Evolutionary conservation across 2,329 filamentous ascomycete species (phyloP), one percentile per base, ranked within the genome.

Genomic region (Fusarium sp.): DNA sequence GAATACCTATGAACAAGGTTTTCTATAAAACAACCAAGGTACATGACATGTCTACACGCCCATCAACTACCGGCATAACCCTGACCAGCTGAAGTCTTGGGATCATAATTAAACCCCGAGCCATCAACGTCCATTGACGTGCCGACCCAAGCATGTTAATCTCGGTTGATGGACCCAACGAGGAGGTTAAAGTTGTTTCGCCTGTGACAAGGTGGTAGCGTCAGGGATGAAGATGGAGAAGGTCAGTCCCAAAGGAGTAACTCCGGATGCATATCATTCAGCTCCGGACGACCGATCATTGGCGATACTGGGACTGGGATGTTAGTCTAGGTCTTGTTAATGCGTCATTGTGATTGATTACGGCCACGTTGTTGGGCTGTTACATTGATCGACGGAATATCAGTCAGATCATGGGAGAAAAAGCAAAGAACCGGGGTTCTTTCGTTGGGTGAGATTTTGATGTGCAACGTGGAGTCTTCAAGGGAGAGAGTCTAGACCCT

Each of bases 131-230:
- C 31, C 31, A 34, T 34, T 34, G 11, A 12, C 12, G n/a, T 34
- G 6, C 2, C 31, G 12, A 13, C 12, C 13, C 31, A 13, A 34
- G 11, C 12, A 6, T 34, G 13, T n/a, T 34, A 6, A 34, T 34
- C 31, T 34, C 12, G 31, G 11, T 39, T 19, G 50, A n/a, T 26
- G 12, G 57, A 46, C 41, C 53, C 41, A 41, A 53, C 53, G 22
- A 19, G 28, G 43, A 60, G 55, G 49, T 46, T 61, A 49, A 55
- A 49, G 43, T 60, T 55, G 58, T 41, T 41, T 49, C 31, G 51
- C 13, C 25, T n/a, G 32, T 29, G 29, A 31, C 40, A 49, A 46
- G 43, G 52, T 32, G 31, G 39, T 22, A 38, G 35, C 26, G 22
- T 3, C 57, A 43, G 31, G 42, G 31, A 32, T 50, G 8, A 41